These are phyloP conservation scores for Mangifera indica DNA, from an alignment of 345 rosid species.

Conservation along the genomic window DNA sequence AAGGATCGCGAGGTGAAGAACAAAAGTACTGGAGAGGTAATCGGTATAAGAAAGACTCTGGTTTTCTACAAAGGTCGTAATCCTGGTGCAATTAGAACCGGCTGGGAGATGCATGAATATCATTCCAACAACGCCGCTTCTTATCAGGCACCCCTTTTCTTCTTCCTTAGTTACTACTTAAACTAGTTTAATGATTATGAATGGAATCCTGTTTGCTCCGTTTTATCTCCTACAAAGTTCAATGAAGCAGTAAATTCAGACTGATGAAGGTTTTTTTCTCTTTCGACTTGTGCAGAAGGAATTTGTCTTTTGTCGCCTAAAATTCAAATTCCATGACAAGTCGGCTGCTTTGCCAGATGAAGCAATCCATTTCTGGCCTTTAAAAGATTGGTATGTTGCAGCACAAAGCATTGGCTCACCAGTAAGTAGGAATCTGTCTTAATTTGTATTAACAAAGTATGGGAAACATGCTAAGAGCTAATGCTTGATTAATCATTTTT, in stretches of 20 bases:
- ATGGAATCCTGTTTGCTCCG: background rate
- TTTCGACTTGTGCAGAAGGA: constrained; percentile 5
- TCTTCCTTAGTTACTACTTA: background rate
- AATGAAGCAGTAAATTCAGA: background rate
- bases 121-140: background rate
- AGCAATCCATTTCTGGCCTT: background rate
- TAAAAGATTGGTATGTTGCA: background rate
- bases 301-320: constrained; percentile 25
- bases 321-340: background rate
- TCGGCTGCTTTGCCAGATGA: background rate
- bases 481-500: constrained; percentile 12
- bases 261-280: background rate
- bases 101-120: constrained; percentile 34
- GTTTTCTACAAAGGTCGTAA: background rate
- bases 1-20: background rate
- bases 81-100: background rate
- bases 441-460: background rate
- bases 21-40: background rate
- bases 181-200: background rate
- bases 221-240: background rate
- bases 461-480: background rate
- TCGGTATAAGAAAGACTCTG: constrained; percentile 12
- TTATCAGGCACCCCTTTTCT: constrained; percentile 3
- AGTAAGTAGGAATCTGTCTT: constrained; percentile 13
- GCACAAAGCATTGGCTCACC: background rate